Conservation (phyloP, 371 early-diverging fungal species). For the Circinella umbellata region DNA sequence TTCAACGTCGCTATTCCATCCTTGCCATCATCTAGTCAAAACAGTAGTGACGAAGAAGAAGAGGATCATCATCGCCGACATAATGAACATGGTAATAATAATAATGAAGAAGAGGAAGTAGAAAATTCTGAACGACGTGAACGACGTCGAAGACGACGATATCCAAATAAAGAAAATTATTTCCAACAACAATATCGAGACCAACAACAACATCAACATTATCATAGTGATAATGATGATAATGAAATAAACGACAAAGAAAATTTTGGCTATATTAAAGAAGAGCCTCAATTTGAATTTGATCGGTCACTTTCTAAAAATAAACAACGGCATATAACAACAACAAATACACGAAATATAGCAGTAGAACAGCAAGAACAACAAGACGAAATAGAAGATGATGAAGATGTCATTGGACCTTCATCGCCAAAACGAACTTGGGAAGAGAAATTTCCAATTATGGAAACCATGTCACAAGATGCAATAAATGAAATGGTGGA, state of each 20-base stretch:
- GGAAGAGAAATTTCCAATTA: constrained; percentile 77
- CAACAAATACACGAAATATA: background rate
- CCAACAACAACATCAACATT: constrained; percentile 31
- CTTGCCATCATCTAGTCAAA: constrained; percentile 28
- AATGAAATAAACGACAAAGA: constrained; percentile 21
- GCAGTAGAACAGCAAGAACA: background rate
- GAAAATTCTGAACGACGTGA: background rate
- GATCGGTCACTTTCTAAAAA: constrained; percentile 18
- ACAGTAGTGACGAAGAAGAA: constrained; percentile 23
- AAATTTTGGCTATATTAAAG: constrained; percentile 17
- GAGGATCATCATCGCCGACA: constrained; percentile 22
- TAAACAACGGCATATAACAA: constrained; percentile 14
- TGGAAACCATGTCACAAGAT: constrained; percentile 92
- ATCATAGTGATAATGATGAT: background rate
- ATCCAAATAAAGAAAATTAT: constrained; percentile 46
- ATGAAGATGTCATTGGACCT: constrained; percentile 11
- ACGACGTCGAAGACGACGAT: constrained; percentile 21
- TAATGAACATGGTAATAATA: constrained; percentile 16
- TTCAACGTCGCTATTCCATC: constrained; percentile 86
- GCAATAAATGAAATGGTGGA: constrained; percentile 95
- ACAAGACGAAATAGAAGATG: constrained; percentile 1
- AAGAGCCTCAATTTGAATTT: background rate
- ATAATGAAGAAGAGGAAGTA: constrained; percentile 9
- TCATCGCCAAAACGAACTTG: constrained; percentile 41
- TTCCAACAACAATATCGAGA: constrained; percentile 36